Percentiles rank a stretch among this genome's conserved stretches.
Evolutionary conservation across 495 filamentous ascomycete species (phyloP).

Genomic region (Aspergillus heteromorphus): DNA sequence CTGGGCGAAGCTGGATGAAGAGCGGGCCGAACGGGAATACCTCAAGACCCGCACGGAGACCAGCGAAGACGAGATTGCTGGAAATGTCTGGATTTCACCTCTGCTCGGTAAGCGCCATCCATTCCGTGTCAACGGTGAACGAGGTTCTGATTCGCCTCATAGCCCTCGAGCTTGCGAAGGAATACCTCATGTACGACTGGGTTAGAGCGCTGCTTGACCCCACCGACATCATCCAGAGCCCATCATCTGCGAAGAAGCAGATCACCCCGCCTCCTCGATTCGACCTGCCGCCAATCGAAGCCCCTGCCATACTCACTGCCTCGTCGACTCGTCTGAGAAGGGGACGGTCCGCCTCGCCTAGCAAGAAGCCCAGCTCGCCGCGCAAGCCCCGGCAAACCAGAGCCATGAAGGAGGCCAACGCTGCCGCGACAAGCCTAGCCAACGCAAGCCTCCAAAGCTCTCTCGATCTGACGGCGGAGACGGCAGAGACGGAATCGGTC

Average conservation of each 20-base stretch:
- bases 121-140: not conserved
- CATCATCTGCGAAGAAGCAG: slow-evolving; percentile 54
- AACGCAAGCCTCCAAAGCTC: slow-evolving; percentile 47
- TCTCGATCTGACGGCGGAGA: slow-evolving; percentile 39
- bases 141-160: slow-evolving; percentile 4
- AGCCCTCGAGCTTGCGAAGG: slow-evolving; percentile 80
- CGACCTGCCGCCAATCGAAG: slow-evolving; percentile 42
- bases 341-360: slow-evolving; percentile 55
- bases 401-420: slow-evolving; percentile 46
- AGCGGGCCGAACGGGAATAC: slow-evolving; percentile 79
- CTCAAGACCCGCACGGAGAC: slow-evolving; percentile 72
- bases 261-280: slow-evolving; percentile 70
- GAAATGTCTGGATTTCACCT: slow-evolving; percentile 93
- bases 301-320: slow-evolving; percentile 32
- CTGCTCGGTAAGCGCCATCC: slow-evolving; percentile 55
- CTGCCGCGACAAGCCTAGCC: slow-evolving; percentile 41
- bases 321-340: slow-evolving; percentile 38
- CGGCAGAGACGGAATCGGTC: slow-evolving; percentile 22
- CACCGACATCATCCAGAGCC: slow-evolving; percentile 55
- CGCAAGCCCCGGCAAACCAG: slow-evolving; percentile 68
- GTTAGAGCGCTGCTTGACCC: slow-evolving; percentile 84
- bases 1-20: slow-evolving; percentile 79
- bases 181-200: slow-evolving; percentile 80
- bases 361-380: slow-evolving; percentile 55
- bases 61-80: slow-evolving; percentile 86